Conservation (phyloP, 2,329 filamentous ascomycete species). For the Penicillium sp. region DNA sequence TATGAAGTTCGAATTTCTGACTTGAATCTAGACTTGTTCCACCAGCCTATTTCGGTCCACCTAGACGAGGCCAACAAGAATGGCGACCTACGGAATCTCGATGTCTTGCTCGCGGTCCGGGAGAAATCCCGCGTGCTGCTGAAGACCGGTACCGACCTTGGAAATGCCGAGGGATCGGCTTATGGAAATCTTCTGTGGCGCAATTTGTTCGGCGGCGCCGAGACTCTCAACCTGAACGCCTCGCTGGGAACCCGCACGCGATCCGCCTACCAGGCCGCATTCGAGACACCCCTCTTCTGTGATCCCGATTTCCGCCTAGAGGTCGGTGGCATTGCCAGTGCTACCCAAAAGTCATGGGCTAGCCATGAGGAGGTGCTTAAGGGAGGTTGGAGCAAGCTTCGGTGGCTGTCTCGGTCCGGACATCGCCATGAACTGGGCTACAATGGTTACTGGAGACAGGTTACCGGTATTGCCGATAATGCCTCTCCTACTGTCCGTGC, state of each 20-base stretch:
- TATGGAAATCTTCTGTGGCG: slow-evolving; percentile 86
- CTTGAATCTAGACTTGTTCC: slow-evolving; percentile 73
- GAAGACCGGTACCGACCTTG: slow-evolving; percentile 93
- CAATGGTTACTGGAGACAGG: slow-evolving; percentile 81
- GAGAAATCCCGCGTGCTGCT: slow-evolving; percentile 84
- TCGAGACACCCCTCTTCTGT: slow-evolving; percentile 80
- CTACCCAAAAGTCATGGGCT: slow-evolving; percentile 88
- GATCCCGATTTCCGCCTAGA: slow-evolving; percentile 82
- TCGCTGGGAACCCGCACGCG: slow-evolving; percentile 87
- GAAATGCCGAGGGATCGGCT: slow-evolving; percentile 90
- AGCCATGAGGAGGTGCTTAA: slow-evolving; percentile 89
- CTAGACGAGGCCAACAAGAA: slow-evolving; percentile 76
- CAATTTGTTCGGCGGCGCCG: slow-evolving; percentile 93
- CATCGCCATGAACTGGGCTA: slow-evolving; percentile 80
- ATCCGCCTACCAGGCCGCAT: slow-evolving; percentile 85
- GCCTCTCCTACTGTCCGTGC: slow-evolving; percentile 81
- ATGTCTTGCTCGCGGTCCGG: slow-evolving; percentile 75
- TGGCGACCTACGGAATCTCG: slow-evolving; percentile 72
- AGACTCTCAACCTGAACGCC: slow-evolving; percentile 84
- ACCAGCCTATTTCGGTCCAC: slow-evolving; percentile 79
- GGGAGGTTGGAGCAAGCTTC: slow-evolving; percentile 75
- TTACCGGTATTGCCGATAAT: slow-evolving; percentile 75
- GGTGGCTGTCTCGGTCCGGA: slow-evolving; percentile 69
- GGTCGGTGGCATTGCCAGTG: slow-evolving; percentile 78
- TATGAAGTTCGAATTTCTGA: slow-evolving; percentile 6